A percentile compares a stretch with the other conserved stretches of the same genome.
Conservation (phyloP, 1,284 basidiomycete genomes). For the Chalciporus piperatoides region DNA sequence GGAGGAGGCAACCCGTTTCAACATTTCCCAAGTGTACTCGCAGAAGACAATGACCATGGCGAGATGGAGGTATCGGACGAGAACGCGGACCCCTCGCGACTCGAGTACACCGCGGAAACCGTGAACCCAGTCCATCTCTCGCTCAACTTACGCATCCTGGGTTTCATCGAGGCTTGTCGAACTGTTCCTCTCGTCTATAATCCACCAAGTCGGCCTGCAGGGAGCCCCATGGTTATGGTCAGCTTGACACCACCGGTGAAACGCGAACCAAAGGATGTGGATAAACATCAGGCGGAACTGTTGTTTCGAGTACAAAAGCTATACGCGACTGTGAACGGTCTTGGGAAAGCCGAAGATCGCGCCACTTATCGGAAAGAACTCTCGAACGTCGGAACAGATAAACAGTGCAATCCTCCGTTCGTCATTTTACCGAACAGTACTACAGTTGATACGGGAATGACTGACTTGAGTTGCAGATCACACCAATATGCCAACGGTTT, state of each 20-base stretch:
- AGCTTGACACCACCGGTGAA: slow-evolving; percentile 1
- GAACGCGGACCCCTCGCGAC: slow-evolving; percentile 24
- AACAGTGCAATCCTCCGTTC: slow-evolving; percentile 79
- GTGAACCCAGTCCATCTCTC: slow-evolving; percentile 70
- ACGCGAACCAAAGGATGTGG: slow-evolving; percentile 30
- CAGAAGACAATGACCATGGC: slow-evolving; percentile 24
- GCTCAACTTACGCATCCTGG: slow-evolving; percentile 80
- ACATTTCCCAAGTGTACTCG: slow-evolving; percentile 68
- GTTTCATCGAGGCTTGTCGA: slow-evolving; percentile 79
- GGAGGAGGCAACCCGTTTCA: slow-evolving; percentile 60
- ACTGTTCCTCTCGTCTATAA: not conserved
- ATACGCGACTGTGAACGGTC: slow-evolving; percentile 49
- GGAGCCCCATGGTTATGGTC: slow-evolving; percentile 2
- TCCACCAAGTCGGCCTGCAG: slow-evolving; percentile 4
- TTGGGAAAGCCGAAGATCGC: slow-evolving; percentile 52
- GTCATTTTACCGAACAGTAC: slow-evolving; percentile 27
- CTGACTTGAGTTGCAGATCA: slow-evolving; percentile 41
- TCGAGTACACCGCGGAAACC: slow-evolving; percentile 53
- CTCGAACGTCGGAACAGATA: slow-evolving; percentile 77
- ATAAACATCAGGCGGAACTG: slow-evolving; percentile 40
- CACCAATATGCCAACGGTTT: slow-evolving; percentile 48
- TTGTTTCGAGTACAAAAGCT: slow-evolving; percentile 61
- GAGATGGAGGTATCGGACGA: slow-evolving; percentile 26
- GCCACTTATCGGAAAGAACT: slow-evolving; percentile 65
- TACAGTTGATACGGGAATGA: slow-evolving; percentile 1